Percentiles rank a stretch among this genome's conserved stretches.
These are phyloP conservation scores for Rhododendron ferrugineum DNA, from an alignment of 148 eudicot genomes.

Conservation along the genomic window DNA sequence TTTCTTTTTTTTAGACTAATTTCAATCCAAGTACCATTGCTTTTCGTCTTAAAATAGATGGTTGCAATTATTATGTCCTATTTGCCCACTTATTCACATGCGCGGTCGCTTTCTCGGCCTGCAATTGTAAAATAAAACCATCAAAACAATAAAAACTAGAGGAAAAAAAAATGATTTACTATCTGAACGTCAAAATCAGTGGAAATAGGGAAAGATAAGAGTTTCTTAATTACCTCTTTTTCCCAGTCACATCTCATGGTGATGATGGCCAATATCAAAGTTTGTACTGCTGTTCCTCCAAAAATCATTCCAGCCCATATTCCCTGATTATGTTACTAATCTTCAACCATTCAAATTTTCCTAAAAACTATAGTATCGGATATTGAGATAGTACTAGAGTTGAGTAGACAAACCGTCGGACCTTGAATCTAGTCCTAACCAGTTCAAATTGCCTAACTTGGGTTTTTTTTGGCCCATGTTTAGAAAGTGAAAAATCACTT, in stretches of 20 bases:
- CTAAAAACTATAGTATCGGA: too few species aligned
- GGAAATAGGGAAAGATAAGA: neutral
- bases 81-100: conserved; percentile 34
- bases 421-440: too few species aligned
- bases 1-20: neutral
- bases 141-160: neutral
- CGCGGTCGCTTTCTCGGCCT: conserved; percentile 46
- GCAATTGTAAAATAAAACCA: conserved; percentile 6
- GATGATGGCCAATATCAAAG: conserved; percentile 38
- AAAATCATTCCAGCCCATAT: conserved; percentile 70
- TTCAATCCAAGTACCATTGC: neutral
- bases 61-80: neutral
- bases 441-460: too few species aligned
- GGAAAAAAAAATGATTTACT: neutral
- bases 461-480: too few species aligned
- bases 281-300: conserved; percentile 54
- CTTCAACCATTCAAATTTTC: neutral
- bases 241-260: conserved; percentile 53
- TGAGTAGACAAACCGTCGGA: too few species aligned
- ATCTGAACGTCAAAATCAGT: neutral
- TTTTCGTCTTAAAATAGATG: neutral
- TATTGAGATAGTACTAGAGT: too few species aligned
- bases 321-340: conserved; percentile 27
- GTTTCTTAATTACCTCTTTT: conserved; percentile 36
- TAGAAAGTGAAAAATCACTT: too few species aligned